Percentiles rank a stretch among this genome's conserved stretches.
Conservation (phyloP, 352 stramenopile genomes). For the Pythium myriotylum region DNA sequence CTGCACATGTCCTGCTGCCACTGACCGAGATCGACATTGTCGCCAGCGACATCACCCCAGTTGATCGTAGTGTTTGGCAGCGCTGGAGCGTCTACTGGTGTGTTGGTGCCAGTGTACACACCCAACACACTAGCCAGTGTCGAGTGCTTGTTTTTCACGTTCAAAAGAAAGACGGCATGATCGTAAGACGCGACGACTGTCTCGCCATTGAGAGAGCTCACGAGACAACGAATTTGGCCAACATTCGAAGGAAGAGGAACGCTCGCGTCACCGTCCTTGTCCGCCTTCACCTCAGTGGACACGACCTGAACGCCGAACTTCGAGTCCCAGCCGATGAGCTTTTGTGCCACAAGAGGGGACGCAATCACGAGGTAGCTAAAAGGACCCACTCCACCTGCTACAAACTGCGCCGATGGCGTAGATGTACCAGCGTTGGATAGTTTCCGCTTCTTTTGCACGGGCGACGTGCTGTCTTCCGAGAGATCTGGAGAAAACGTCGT, state of each 20-base stretch:
- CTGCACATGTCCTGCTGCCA: constrained; percentile 59
- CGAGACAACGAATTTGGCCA: constrained; percentile 51
- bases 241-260: constrained; percentile 25
- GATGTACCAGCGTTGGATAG: constrained; percentile 32
- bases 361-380: constrained; percentile 64
- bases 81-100: constrained; percentile 21
- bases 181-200: constrained; percentile 66
- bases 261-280: constrained; percentile 31
- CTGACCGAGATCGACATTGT: constrained; percentile 34
- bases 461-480: constrained; percentile 20
- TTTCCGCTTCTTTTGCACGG: constrained; percentile 71
- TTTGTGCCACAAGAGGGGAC: constrained; percentile 35
- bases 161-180: constrained; percentile 59
- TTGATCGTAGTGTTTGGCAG: constrained; percentile 49
- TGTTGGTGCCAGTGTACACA: constrained; percentile 27
- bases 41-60: constrained; percentile 42
- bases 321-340: constrained; percentile 66
- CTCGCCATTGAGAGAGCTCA: constrained; percentile 58
- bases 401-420: constrained; percentile 30
- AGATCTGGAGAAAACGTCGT: constrained; percentile 32
- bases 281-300: constrained; percentile 42
- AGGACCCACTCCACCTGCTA: constrained; percentile 43
- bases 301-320: constrained; percentile 77
- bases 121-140: constrained; percentile 73
- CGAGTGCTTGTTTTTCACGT: constrained; percentile 74